Base-by-base conservation (phyloP, 2,329 filamentous ascomycete genomes). In the Fusarium circinatum region DNA sequence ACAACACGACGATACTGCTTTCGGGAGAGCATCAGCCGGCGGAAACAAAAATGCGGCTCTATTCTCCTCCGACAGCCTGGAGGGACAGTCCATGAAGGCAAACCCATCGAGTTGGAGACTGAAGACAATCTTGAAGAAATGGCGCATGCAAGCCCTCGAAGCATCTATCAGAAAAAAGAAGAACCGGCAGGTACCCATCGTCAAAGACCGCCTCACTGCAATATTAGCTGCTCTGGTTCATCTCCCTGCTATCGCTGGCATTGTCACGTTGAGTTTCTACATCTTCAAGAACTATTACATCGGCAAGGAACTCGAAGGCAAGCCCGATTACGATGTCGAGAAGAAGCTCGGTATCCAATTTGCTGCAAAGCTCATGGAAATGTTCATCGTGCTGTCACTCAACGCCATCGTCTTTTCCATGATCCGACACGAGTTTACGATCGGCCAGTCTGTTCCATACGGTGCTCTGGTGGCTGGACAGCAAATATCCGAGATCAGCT, bases 251-350 rank as follows among this genome's bases (percentile, higher is more conserved):
- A 72, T 76, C n/a, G 51, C 71, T 7, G 68, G 74, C 3, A 71
- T 76, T 9, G 36, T 68, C 3, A 64, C 71, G 1, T 44, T 76
- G 8, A 76, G 73, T 13, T 74, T 76, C 38, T 76, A 70, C 28
- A 76, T 76, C 3, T 76, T 76, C 44, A 76, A 76, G 24, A 74
- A 76, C 24, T 76, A 73, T 32, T 76, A 74, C 26, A 70, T 76
- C 18, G 73, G 74, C 11, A 76, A 76, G n/a, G 74, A 76, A 32
- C 71, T 76, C 4, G 64, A 76, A 36, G 74, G 74, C 2, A 63
- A 44, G 4, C 74, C 73, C 2, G 26, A 68, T 12, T 62, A 74
- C 20, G 73, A 76, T 11, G 41, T 72, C 5, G 60, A 76, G 32
- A 76, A 76, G n/a, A 74, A 72, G 38, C 49, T 74, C 6, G 74